Conservation (phyloP, 2,329 filamentous ascomycete genomes). For the Nothophoma quercina region DNA sequence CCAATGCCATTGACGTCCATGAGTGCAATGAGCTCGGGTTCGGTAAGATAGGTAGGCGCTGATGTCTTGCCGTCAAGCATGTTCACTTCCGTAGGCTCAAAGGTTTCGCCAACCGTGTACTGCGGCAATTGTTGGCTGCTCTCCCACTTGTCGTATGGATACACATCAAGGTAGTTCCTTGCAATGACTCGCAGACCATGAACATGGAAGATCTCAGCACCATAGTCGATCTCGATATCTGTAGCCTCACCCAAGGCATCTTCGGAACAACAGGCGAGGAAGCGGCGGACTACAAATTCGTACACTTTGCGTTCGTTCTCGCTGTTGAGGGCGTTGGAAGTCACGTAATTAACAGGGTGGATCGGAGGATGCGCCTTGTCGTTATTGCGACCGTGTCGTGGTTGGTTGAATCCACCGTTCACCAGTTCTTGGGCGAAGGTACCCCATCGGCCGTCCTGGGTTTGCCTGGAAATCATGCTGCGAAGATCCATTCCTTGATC, state of each 20-base stretch:
- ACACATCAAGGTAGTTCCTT: conserved; percentile 93
- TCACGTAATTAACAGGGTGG: conserved; percentile 88
- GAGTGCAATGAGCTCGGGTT: conserved; percentile 91
- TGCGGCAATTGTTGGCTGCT: conserved; percentile 82
- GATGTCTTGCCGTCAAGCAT: conserved; percentile 92
- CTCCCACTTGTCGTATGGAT: conserved; percentile 95
- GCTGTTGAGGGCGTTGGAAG: conserved; percentile 64
- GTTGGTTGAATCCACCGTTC: conserved; percentile 79
- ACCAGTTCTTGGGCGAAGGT: conserved; percentile 77
- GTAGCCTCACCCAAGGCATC: conserved; percentile 89
- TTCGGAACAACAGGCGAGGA: conserved; percentile 93
- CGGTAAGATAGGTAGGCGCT: conserved; percentile 85
- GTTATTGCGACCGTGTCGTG: conserved; percentile 84
- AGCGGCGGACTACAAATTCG: conserved; percentile 89
- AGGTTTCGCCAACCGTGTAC: conserved; percentile 80
- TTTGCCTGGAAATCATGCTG: conserved; percentile 83
- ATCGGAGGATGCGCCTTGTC: conserved; percentile 98
- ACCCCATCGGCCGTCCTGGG: conserved; percentile 78
- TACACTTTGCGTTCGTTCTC: conserved; percentile 79
- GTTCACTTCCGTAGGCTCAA: conserved; percentile 86
- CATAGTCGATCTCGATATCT: conserved; percentile 84
- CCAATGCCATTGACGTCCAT: conserved; percentile 99
- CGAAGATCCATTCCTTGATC: conserved; percentile 87
- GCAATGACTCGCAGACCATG: conserved; percentile 85
- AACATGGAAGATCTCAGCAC: conserved; percentile 80